Conservation (phyloP, 2,329 filamentous ascomycete genomes). For the Trichoderma koningiopsis region DNA sequence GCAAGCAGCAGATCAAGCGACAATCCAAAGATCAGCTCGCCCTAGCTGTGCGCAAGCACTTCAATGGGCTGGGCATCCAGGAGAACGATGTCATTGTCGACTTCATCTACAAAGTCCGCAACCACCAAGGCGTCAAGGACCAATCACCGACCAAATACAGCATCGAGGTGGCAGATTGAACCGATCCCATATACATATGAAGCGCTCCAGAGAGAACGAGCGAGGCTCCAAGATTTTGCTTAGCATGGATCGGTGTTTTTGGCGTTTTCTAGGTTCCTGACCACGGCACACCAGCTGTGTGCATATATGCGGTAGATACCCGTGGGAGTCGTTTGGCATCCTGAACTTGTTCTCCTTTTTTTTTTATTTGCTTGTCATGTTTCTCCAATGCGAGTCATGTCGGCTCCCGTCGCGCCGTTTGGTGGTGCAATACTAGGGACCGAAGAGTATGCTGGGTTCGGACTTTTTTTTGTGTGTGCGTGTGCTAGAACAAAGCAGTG, state of each 20-base stretch:
- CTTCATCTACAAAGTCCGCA: slow-evolving; percentile 68
- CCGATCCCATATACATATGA: background rate
- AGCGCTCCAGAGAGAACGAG: background rate
- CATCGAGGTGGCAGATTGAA: slow-evolving; percentile 14
- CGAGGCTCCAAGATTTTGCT: background rate
- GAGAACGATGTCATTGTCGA: slow-evolving; percentile 84
- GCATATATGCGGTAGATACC: slow-evolving; percentile 18
- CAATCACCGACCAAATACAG: slow-evolving; percentile 33
- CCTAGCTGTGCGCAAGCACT: slow-evolving; percentile 75
- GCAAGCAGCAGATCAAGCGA: slow-evolving; percentile 63
- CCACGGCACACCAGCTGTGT: slow-evolving; percentile 16
- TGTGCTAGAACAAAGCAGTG: background rate
- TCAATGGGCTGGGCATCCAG: slow-evolving; percentile 75
- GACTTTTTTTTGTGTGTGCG: background rate
- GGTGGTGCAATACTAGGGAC: background rate
- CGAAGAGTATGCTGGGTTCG: background rate
- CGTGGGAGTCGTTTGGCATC: slow-evolving; percentile 7
- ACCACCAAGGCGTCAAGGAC: slow-evolving; percentile 36
- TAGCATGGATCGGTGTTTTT: slow-evolving; percentile 24
- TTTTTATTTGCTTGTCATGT: background rate
- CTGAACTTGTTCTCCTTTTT: background rate
- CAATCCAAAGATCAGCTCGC: slow-evolving; percentile 74
- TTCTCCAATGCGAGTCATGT: background rate
- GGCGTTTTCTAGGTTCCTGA: slow-evolving; percentile 19
- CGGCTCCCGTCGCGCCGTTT: slow-evolving; percentile 6